Percentiles rank a stretch among this genome's conserved stretches.
Evolutionary conservation across 805 yeast species (phyloP).

Genomic region (Teunomyces cretensis): DNA sequence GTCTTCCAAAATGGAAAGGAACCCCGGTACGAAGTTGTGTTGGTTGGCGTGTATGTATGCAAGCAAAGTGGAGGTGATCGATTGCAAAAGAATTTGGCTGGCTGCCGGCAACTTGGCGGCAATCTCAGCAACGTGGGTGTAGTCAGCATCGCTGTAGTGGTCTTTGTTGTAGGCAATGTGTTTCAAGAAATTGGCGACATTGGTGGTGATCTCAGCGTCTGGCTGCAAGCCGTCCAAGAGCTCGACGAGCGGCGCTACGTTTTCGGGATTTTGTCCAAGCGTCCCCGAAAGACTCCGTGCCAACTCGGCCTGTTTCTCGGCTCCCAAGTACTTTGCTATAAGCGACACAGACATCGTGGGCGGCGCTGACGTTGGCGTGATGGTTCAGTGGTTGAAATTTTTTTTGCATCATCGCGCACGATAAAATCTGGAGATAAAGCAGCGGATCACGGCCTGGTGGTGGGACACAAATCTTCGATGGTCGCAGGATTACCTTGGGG

Average conservation of each 20-base stretch:
- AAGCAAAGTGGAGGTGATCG: constrained; percentile 4
- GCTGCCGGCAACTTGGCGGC: constrained; percentile 15
- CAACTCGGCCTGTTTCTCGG: constrained; percentile 17
- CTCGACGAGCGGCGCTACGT: constrained; percentile 24
- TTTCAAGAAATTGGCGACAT: constrained; percentile 6
- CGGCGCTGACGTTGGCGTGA: too few species aligned
- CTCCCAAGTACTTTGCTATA: constrained; percentile 25
- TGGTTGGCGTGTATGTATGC: constrained; percentile 7
- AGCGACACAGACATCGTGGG: constrained; percentile 13
- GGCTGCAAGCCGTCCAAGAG: constrained; percentile 17
- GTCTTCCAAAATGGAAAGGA: constrained; percentile 8
- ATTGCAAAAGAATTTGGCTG: constrained; percentile 12
- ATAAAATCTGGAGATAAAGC: not conserved
- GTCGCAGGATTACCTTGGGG: too few species aligned
- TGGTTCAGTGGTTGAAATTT: not conserved
- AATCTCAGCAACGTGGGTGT: constrained; percentile 14
- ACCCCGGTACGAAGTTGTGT: constrained; percentile 18
- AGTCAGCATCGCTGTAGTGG: constrained; percentile 4
- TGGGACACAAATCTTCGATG: too few species aligned
- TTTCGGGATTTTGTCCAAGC: constrained; percentile 15
- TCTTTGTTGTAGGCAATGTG: constrained; percentile 1
- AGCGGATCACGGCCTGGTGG: too few species aligned
- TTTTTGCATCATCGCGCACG: constrained; percentile 6
- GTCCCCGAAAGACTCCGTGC: constrained; percentile 18
- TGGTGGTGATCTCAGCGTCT: constrained; percentile 5